These are phyloP conservation scores for Datisca glomerata DNA, from an alignment of 306 rosid genomes.

Conservation along the genomic window DNA sequence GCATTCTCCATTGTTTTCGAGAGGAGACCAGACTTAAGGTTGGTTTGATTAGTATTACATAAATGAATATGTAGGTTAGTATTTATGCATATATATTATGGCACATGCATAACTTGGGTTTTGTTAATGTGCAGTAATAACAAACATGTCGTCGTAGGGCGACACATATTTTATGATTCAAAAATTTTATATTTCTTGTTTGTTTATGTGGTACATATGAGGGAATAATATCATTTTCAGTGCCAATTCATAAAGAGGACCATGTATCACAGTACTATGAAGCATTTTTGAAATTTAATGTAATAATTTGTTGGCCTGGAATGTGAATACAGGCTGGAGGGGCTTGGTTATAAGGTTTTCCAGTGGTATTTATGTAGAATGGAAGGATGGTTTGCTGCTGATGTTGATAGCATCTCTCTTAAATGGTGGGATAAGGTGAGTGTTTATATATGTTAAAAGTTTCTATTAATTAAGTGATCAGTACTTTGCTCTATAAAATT, in stretches of 20 bases:
- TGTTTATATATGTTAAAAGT: neutral
- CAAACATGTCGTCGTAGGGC: too few relatives aligned
- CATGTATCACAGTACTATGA: too few relatives aligned
- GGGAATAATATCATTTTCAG: conserved; percentile 1
- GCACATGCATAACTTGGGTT: too few relatives aligned
- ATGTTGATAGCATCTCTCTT: conserved; percentile 79
- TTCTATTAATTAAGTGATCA: neutral
- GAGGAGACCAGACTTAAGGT: conserved; percentile 83
- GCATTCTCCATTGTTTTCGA: conserved; percentile 79
- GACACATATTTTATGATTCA: too few relatives aligned
- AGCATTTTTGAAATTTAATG: too few relatives aligned
- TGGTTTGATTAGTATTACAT: neutral
- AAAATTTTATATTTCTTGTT: too few relatives aligned
- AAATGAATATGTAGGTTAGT: too few relatives aligned
- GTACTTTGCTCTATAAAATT: too few relatives aligned
- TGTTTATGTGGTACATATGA: too few relatives aligned
- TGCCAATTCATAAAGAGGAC: neutral
- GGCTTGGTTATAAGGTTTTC: conserved; percentile 75
- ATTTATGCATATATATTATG: too few relatives aligned
- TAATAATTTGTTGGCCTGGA: too few relatives aligned
- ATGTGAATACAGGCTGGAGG: conserved; percentile 63
- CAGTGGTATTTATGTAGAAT: conserved; percentile 97
- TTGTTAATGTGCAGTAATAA: too few relatives aligned
- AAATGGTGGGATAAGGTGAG: conserved; percentile 93
- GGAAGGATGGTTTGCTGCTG: conserved; percentile 99